These are phyloP conservation scores for Scenedesmus sp. DNA, from an alignment of 163 green algal genomes.

Conservation along the genomic window DNA sequence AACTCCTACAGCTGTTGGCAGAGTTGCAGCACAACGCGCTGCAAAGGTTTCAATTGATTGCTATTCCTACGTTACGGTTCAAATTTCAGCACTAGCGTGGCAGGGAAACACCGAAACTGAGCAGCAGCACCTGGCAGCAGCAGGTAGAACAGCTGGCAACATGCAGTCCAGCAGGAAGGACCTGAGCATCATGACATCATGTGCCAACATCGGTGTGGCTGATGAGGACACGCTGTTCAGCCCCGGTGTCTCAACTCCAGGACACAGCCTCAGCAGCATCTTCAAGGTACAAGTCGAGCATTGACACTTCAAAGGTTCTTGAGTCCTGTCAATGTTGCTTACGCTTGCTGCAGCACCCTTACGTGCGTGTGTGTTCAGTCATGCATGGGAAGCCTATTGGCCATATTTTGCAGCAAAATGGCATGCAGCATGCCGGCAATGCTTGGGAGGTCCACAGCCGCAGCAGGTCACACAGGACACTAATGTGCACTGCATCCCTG, in stretches of 20 bases:
- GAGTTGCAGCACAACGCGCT: neutral
- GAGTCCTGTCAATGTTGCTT: neutral
- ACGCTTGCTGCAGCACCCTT: too few species aligned
- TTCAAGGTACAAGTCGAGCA: neutral
- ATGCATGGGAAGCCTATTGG: too few species aligned
- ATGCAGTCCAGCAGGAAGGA: neutral
- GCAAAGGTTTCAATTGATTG: neutral
- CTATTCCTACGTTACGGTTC: neutral
- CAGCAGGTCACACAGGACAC: too few species aligned
- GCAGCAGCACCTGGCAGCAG: neutral
- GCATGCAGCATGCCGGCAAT: too few species aligned
- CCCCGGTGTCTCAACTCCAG: conserved; percentile 31
- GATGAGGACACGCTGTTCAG: conserved; percentile 41
- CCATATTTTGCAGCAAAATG: too few species aligned
- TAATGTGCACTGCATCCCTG: too few species aligned
- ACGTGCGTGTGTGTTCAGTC: too few species aligned
- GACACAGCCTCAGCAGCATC: conserved; percentile 17
- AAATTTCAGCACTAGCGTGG: neutral
- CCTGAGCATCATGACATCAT: neutral
- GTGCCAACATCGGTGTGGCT: neutral
- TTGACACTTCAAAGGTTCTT: too few species aligned
- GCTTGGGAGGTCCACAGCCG: too few species aligned
- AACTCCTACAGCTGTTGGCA: neutral
- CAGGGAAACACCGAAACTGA: neutral
- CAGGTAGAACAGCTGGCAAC: neutral